These are phyloP conservation scores for Geranium incanum DNA, from an alignment of 441 rosid species.

Conservation along the genomic window DNA sequence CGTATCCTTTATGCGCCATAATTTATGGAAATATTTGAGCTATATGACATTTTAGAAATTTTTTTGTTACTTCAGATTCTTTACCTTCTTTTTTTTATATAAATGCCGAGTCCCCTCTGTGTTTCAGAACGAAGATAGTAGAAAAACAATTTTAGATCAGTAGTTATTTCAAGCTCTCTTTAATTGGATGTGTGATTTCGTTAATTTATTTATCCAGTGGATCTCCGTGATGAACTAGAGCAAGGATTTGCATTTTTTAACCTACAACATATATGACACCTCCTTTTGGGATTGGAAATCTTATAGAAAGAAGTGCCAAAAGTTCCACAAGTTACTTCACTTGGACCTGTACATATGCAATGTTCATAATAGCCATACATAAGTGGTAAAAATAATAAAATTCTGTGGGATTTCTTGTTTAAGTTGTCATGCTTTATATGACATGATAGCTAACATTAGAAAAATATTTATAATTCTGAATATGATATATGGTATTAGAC, in stretches of 20 bases:
- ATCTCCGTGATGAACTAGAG: not conserved
- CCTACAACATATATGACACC: not conserved
- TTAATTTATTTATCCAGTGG: not conserved
- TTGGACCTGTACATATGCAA: not conserved
- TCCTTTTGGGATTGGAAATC: not conserved
- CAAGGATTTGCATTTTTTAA: not conserved
- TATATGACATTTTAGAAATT: constrained; percentile 6
- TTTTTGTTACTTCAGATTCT: not conserved
- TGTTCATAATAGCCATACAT: not conserved
- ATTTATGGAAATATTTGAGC: not conserved
- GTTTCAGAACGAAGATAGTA: not conserved
- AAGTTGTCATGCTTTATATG: too few species aligned
- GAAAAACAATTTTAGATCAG: not conserved
- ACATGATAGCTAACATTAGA: too few species aligned
- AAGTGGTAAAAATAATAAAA: not conserved
- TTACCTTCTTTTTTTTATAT: not conserved
- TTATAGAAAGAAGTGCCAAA: not conserved
- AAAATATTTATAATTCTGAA: too few species aligned
- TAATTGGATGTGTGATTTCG: not conserved
- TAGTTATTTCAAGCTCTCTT: not conserved
- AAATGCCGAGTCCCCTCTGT: constrained; percentile 2
- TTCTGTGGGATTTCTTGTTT: not conserved
- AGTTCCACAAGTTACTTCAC: not conserved
- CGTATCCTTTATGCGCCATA: constrained; percentile 55
- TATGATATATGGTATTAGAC: too few species aligned